phyloP scores from a whole-genome alignment of 768 basidiomycete genomes.

The Lactarius hengduanensis region DNA sequence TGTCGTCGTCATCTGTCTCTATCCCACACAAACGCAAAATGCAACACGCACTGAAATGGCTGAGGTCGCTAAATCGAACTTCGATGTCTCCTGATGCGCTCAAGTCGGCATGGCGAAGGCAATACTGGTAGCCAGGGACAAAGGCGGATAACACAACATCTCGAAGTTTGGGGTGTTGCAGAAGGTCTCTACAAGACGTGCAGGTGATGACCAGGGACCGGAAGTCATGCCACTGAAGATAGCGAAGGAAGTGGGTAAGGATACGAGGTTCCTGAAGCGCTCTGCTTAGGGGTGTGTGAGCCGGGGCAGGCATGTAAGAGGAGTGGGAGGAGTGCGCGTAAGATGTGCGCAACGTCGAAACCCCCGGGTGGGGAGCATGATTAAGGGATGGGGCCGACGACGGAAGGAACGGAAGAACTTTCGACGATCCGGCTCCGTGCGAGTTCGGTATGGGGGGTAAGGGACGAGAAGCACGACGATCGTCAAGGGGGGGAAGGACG shows the following conservation, averaged over 20 bases:
- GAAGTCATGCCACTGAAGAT: constrained; percentile 42
- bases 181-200: constrained; percentile 36
- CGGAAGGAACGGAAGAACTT: neutral
- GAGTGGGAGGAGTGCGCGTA: neutral
- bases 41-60: constrained; percentile 58
- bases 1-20: neutral
- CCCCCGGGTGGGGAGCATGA: neutral
- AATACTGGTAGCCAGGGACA: constrained; percentile 56
- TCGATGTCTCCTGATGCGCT: constrained; percentile 46
- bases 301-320: neutral
- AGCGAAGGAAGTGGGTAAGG: constrained; percentile 37
- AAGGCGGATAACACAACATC: constrained; percentile 47
- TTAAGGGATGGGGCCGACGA: neutral
- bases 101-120: constrained; percentile 43
- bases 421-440: neutral
- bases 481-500: neutral
- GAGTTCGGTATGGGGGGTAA: constrained; percentile 4
- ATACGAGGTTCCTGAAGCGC: constrained; percentile 39
- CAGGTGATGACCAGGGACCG: constrained; percentile 40
- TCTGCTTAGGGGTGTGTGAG: constrained; percentile 28
- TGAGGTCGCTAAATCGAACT: constrained; percentile 57
- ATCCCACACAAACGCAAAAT: constrained; percentile 14
- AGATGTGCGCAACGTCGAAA: neutral
- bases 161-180: constrained; percentile 37
- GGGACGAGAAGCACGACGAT: constrained; percentile 1